phyloP scores from a whole-genome alignment of 331 rosid species.

The Rhamnella rubrinervis region DNA sequence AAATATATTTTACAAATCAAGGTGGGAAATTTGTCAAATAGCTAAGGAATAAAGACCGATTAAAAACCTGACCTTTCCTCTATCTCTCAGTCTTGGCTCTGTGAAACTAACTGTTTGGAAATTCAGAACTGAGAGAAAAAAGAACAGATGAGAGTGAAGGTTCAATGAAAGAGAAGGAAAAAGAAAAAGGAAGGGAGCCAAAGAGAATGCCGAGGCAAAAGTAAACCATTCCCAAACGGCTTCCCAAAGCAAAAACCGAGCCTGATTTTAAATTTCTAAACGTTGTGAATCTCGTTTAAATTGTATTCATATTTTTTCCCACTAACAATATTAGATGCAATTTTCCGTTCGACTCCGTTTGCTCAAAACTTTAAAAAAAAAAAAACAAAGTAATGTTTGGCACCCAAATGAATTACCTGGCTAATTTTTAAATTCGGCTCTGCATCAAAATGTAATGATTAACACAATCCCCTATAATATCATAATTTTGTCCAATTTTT shows the following conservation, averaged over 20 bases:
- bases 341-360: not conserved
- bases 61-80: not conserved
- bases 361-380: too few relatives aligned
- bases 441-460: too few relatives aligned
- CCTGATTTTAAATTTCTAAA: slow-evolving; percentile 34
- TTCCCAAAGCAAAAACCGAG: slow-evolving; percentile 38
- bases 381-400: too few relatives aligned
- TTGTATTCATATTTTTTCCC: too few relatives aligned
- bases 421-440: too few relatives aligned
- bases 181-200: not conserved
- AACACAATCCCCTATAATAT: too few relatives aligned
- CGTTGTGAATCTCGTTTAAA: slow-evolving; percentile 7
- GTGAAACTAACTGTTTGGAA: slow-evolving; percentile 3
- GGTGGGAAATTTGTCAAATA: slow-evolving; percentile 13
- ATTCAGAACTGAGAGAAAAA: slow-evolving; percentile 11
- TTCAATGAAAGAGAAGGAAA: not conserved
- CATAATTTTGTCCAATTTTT: too few relatives aligned
- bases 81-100: not conserved
- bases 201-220: not conserved
- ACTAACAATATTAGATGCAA: not conserved
- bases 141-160: not conserved
- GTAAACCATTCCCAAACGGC: slow-evolving; percentile 32
- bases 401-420: too few relatives aligned
- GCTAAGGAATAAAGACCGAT: not conserved
- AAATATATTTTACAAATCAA: not conserved